Conservation (phyloP, 257 asterid species). For the Solanum sejunctum region DNA sequence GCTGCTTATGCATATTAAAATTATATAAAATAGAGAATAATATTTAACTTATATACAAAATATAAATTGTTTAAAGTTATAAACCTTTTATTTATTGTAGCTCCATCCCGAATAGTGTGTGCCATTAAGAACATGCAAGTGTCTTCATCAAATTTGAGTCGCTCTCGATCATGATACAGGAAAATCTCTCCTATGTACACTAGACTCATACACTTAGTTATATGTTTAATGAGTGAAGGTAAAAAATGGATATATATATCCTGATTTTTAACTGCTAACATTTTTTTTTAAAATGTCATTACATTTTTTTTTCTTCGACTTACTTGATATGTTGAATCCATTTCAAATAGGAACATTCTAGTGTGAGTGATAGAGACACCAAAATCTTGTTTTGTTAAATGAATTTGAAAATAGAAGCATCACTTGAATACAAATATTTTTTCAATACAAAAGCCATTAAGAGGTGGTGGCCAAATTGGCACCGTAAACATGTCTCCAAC, state of each 20-base stretch:
- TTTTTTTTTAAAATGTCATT: neutral
- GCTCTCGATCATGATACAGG: neutral
- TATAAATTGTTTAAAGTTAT: neutral
- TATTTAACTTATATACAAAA: neutral
- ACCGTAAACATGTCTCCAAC: neutral
- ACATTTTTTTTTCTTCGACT: neutral
- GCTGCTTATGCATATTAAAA: no score
- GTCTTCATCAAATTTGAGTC: neutral
- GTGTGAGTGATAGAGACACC: neutral
- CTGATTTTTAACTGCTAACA: no score
- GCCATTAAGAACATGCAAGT: neutral
- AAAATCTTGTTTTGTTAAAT: neutral
- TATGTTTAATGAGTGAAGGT: neutral
- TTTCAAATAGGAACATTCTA: neutral
- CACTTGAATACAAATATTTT: neutral
- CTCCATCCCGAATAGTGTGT: neutral
- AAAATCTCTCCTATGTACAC: neutral
- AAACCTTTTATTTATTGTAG: no score
- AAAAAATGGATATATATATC: no score
- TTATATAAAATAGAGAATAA: rapidly evolving
- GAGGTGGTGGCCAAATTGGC: neutral
- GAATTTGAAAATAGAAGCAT: neutral
- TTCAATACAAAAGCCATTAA: neutral
- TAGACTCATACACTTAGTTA: neutral
- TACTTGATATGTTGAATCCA: neutral